Evolutionary conservation across 805 yeast genomes (phyloP), one percentile per base, ranked within the genome.

Genomic region (Sporopachydermia lactativora): DNA sequence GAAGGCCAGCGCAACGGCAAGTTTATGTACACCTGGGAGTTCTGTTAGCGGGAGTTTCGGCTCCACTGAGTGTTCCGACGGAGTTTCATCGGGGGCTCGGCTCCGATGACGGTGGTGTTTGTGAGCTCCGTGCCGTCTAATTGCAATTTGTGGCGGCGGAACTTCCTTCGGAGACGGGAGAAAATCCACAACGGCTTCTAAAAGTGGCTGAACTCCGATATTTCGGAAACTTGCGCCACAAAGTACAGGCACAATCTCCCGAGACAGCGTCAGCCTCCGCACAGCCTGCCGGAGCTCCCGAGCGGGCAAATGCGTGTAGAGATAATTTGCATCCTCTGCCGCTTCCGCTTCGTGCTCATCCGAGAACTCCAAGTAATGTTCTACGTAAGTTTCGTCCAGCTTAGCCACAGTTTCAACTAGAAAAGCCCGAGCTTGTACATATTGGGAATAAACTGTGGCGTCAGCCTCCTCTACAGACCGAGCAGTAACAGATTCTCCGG

Each of bases 211-310:
- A 2, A 92, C 95, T 17, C 98, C 98, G 37, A 89, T 81, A 55
- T 89, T 89, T 48, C 69, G 72, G 60, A 89, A 92, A 41, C 95
- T 81, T 2, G 96, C 82, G 8, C 98, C 98, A 58, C 96, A 86
- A 31, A 88, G 60, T 0, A 92, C 82, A 0, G 98, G 96, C 0
- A 79, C 71, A 1, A 83, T 66, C 34, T 61, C 57, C 38, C 71
- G 68, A 1, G 57, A 55, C 4, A 84, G 47, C 0, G 95, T 82
- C 2, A 81, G 75, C 17, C 60, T 62, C 40, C 82, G 64, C 4
- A 92, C 66, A 0, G 94, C 79, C 13, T 53, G 49, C 36, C 68
- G 71, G n/a, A 92, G 59, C 1, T 71, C 51, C 0, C 49, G 48
- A 0, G 74, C 46, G 0, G 89, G 72, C 1, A 92, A 49, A 34